A percentile compares a stretch with the other conserved stretches of the same genome.
Evolutionary conservation across 2,329 filamentous ascomycete species (phyloP).

Genomic region (Phaeosphaeria sp.): DNA sequence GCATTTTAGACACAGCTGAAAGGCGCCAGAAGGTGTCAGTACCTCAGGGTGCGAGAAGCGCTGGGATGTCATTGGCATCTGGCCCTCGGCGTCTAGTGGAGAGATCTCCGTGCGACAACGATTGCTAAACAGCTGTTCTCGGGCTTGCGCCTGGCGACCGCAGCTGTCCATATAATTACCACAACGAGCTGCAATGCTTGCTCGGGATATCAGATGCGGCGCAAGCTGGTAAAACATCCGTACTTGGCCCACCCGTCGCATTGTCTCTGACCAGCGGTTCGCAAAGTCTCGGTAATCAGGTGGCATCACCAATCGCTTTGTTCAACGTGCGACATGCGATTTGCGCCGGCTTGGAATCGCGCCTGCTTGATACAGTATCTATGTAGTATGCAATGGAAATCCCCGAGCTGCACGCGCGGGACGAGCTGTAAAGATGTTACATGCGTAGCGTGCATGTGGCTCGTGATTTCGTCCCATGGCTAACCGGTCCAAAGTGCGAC

Average conservation of each 20-base stretch:
- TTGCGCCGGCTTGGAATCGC: neutral
- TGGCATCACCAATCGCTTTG: conserved; percentile 3
- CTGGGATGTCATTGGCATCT: conserved; percentile 39
- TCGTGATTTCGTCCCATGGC: conserved; percentile 30
- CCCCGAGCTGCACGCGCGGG: conserved; percentile 36
- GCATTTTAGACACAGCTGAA: conserved; percentile 23
- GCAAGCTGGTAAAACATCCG: neutral
- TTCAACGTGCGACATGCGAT: neutral
- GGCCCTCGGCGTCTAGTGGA: conserved; percentile 43
- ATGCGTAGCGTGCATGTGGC: conserved; percentile 39
- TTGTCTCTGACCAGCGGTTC: neutral
- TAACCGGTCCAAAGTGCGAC: conserved; percentile 33
- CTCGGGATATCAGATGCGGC: neutral
- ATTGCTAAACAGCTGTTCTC: conserved; percentile 34
- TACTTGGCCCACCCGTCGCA: neutral
- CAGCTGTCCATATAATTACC: neutral
- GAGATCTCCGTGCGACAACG: conserved; percentile 40
- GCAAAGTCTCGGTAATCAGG: neutral
- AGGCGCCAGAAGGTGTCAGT: conserved; percentile 10
- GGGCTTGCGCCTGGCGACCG: conserved; percentile 10
- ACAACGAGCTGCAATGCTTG: neutral
- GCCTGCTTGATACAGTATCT: neutral
- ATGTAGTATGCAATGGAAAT: neutral
- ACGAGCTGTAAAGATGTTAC: conserved; percentile 31
- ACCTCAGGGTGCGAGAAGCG: conserved; percentile 34